phyloP scores from a whole-genome alignment of 2,329 filamentous ascomycete species.

The Fusarium citri region DNA sequence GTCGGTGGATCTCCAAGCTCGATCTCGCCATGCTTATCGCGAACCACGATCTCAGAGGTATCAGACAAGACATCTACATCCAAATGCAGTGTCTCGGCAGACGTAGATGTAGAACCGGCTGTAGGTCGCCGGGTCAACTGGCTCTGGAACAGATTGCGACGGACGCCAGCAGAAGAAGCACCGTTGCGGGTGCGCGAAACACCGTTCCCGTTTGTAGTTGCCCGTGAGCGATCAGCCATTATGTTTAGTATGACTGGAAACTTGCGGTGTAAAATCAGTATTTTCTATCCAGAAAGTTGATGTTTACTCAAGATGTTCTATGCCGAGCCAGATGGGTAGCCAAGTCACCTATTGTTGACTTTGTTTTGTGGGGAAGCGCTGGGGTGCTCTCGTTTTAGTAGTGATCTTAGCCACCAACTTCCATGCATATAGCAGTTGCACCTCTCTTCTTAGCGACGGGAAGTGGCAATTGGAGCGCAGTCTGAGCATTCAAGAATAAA shows the following conservation, averaged over 20 bases:
- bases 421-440: background rate
- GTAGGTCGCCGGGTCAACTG: conserved; percentile 69
- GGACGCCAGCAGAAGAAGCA: conserved; percentile 42
- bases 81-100: conserved; percentile 62
- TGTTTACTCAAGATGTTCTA: conserved; percentile 8
- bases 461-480: background rate
- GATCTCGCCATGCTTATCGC: conserved; percentile 72
- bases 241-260: background rate
- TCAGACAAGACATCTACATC: conserved; percentile 60
- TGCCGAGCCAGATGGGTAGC: conserved; percentile 23
- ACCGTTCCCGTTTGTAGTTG: conserved; percentile 34
- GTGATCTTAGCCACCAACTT: conserved; percentile 16
- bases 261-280: background rate
- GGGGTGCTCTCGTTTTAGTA: conserved; percentile 26
- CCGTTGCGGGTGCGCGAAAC: conserved; percentile 35
- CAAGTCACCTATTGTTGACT: conserved; percentile 36
- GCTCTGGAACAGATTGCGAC: conserved; percentile 68
- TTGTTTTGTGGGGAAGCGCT: conserved; percentile 41
- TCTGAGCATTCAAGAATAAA: background rate
- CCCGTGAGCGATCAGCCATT: conserved; percentile 45
- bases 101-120: conserved; percentile 51
- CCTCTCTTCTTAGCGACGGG: background rate
- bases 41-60: conserved; percentile 69
- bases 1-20: conserved; percentile 69
- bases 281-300: conserved; percentile 12